Evolutionary conservation across 306 rosid genomes (phyloP), one percentile per base, ranked within the genome.

Genomic region (Lathyrus sativus): DNA sequence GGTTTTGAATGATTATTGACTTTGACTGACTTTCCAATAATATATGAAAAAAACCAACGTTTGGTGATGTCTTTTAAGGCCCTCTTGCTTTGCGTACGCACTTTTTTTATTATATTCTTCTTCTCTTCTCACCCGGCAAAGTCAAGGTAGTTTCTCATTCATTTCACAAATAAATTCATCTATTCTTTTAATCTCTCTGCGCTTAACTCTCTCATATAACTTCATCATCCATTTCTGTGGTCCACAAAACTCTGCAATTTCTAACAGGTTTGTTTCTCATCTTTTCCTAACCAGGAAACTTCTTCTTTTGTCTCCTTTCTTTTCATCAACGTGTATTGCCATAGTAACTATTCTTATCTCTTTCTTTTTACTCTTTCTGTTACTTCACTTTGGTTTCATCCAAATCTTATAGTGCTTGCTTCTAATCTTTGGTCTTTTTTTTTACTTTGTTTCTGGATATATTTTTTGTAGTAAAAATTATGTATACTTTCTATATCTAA

Each of bases 171-270:
- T 9, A 35, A 35, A 9, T 39, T 12, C 46, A 42, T 42, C 46
- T 7, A 35, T 35, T 35, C 39, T 35, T 35, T 35, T 35, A 35
- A 0, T 42, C n/a, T 42, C 46, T 41, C 45, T 41, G 45, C 12
- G 45, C 10, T 41, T 41, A 33, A 33, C 35, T 31, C 35, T 31
- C 35, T 39, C 44, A 1, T 10, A 9, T 10, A 39, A 39, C 11
- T 44, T 45, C 19, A 46, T 46, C 53, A 46, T 46, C 51, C 8
- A 45, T 45, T 46, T 44, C 1, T 45, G 51, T 45, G 51, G 17
- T 45, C 53, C 53, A 46, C 26, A 19, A 46, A 46, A 14, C 22
- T 46, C 53, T 46, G 53, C 53, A 46, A 46, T 14, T 46, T 46
- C 49, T 44, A 44, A 7, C 54, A 49, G 11, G 26, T 17, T 48